A percentile compares a stretch with the other conserved stretches of the same genome.
Conservation (phyloP, 2,329 filamentous ascomycete species). For the Cercospora brassicicola region DNA sequence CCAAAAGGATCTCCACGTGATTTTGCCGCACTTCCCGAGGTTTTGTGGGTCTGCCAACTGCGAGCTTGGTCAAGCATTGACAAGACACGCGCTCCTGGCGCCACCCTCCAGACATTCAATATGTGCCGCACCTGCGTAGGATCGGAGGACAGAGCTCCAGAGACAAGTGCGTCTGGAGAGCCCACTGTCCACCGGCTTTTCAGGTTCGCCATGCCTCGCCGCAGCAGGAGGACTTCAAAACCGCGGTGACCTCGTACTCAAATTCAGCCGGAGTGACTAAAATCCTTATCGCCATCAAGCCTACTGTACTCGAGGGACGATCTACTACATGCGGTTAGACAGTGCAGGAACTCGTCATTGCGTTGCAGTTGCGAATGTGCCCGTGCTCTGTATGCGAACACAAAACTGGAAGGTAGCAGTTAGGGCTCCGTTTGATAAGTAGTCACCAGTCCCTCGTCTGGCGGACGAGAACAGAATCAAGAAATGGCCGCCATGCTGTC, state of each 20-base stretch:
- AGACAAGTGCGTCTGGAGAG: not conserved
- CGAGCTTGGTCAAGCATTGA: not conserved
- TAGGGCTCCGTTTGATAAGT: not conserved
- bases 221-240: not conserved
- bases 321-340: not conserved
- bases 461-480: not conserved
- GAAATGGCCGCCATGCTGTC: not conserved
- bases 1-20: not conserved
- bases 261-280: not conserved
- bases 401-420: not conserved
- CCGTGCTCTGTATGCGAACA: not conserved
- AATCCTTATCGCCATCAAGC: not conserved
- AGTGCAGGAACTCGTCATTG: not conserved
- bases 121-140: not conserved
- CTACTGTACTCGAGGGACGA: not conserved
- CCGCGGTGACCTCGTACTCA: not conserved
- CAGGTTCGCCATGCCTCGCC: not conserved
- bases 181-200: not conserved
- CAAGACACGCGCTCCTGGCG: not conserved
- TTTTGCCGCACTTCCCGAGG: not conserved
- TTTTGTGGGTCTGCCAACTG: not conserved
- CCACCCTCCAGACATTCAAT: not conserved
- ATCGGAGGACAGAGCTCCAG: not conserved
- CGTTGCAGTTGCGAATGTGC: not conserved
- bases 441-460: not conserved